Base-by-base conservation (phyloP, 192 early-diverging fungal species). In the Coemansia sp. region DNA sequence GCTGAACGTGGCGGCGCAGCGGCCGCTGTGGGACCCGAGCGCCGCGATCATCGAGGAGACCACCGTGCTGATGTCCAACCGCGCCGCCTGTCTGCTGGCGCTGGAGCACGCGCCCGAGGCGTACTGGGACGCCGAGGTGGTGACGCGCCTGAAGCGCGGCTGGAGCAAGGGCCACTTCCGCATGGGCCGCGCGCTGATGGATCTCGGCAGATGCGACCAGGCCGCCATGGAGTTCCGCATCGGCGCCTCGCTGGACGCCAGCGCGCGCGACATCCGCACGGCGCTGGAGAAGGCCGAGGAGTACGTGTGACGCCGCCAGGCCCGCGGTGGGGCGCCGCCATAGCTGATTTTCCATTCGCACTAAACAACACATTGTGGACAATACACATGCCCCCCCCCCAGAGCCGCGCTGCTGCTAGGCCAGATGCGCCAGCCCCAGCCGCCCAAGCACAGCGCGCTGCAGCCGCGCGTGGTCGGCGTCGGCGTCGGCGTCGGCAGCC, bases 151-250 rank as follows among this genome's bases (percentile, higher is more conserved):
- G 53, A 90, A 87, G 77, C 80, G 86, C 12, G 86, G 85, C 19
- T 93, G 88, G 90, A 83, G 85, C 58, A 92, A 93, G 76, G 90
- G 89, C 16, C 86, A 88, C 67, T 91, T 91, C 76, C 72, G 91
- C 56, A 90, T 90, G 77, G 91, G 96, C 37, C 90, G 91, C 52
- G 95, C 95, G 38, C 83, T 95, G 69, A 86, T 92, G 63, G 93
- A 93, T 37, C 77, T 99, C 61, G 90, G 88, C 45, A 85, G 93
- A 48, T 89, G 84, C 59, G 73, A 86, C 19, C 95, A 96, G 65
- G 94, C 94, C 7, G 84, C 92, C 12, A 85, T 92, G 19, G 91
- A 94, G 42, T 94, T 93, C 69, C 89, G 91, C 65, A 84, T 88
- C 13, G 97, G 93, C 21, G 83, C 92, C 40, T 81, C 87, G 68